Conservation (phyloP, 768 basidiomycete genomes). For the Fistulinella prunicolor region DNA sequence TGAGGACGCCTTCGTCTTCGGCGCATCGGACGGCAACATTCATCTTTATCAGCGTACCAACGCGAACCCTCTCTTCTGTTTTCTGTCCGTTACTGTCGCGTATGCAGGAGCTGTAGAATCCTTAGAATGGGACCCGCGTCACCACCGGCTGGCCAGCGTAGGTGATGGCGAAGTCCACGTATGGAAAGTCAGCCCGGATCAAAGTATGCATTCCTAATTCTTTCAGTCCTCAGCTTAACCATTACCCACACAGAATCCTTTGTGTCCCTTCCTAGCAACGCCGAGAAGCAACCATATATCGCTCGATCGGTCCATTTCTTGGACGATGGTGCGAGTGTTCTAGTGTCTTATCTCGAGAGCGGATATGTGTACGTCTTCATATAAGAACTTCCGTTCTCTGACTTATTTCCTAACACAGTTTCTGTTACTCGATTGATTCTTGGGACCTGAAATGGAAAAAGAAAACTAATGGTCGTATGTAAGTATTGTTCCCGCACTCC, state of each 20-base stretch:
- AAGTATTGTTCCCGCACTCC: no score
- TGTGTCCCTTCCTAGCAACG: neutral
- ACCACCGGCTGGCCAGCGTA: neutral
- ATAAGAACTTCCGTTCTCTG: no score
- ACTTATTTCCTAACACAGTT: no score
- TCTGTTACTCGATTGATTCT: no score
- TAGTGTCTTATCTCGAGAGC: no score
- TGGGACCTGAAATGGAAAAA: constrained; percentile 11
- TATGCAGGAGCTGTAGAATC: neutral
- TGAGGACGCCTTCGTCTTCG: neutral
- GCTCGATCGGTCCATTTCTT: neutral
- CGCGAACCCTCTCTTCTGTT: neutral
- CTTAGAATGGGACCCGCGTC: neutral
- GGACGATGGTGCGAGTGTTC: constrained; percentile 1
- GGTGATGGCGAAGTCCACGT: no score
- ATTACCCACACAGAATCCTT: neutral
- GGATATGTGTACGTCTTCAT: no score
- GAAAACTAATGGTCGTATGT: constrained; percentile 1
- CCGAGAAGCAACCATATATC: neutral
- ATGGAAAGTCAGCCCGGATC: no score
- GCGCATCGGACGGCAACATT: neutral
- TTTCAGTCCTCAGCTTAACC: no score
- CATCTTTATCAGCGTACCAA: neutral
- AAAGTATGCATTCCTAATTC: no score
- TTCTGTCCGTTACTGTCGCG: neutral